Conservation (phyloP, 495 filamentous ascomycete species). For the Trichoderma erinaceum region DNA sequence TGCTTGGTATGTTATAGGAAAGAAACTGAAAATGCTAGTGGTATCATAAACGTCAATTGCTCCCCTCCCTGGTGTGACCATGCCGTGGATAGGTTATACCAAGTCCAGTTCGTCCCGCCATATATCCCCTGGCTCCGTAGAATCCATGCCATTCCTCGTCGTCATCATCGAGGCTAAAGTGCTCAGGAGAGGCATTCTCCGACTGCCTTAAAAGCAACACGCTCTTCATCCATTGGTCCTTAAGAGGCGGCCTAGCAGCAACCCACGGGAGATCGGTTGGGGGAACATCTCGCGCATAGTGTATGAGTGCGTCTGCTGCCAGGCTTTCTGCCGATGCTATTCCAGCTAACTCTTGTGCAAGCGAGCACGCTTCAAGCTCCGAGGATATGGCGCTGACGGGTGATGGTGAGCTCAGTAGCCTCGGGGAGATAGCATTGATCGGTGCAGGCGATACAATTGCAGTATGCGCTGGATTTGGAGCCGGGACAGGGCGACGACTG, state of each 20-base stretch:
- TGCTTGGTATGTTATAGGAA: too few species aligned
- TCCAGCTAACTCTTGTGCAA: neutral
- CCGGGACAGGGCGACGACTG: neutral
- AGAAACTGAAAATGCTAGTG: too few species aligned
- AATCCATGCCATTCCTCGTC: conserved; percentile 7
- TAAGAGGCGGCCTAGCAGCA: neutral
- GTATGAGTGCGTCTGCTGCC: conserved; percentile 3
- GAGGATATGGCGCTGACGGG: neutral
- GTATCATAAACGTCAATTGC: neutral
- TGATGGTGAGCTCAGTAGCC: neutral
- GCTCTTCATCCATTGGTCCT: conserved; percentile 5
- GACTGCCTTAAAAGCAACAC: neutral
- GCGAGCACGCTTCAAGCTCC: conserved; percentile 7
- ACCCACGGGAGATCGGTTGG: neutral
- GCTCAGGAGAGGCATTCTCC: neutral
- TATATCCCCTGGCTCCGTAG: neutral
- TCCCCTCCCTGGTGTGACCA: neutral
- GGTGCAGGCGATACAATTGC: neutral
- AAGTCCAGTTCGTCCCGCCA: neutral
- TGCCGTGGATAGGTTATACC: neutral
- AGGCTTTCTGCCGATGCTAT: neutral
- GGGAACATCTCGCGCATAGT: neutral
- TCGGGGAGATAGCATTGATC: neutral
- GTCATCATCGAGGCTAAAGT: neutral
- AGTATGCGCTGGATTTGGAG: neutral